These are phyloP conservation scores for Kodamaea ohmeri DNA, from an alignment of 1,139 yeast genomes.

Conservation along the genomic window DNA sequence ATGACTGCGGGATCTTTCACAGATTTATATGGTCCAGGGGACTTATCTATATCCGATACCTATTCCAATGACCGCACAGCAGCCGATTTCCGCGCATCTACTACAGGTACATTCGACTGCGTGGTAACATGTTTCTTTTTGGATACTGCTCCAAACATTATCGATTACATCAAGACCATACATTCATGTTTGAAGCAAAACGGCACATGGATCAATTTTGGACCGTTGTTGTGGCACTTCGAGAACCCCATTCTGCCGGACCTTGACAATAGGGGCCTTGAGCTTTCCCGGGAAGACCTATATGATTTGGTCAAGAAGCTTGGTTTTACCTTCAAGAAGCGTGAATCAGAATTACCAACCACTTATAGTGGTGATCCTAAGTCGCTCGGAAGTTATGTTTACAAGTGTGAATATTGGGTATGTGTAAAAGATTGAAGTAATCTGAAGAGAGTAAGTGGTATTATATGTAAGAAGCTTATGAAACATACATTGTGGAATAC, in stretches of 20 bases:
- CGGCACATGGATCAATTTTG: slow-evolving; percentile 80
- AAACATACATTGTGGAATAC: too few species aligned
- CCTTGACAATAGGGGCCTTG: slow-evolving; percentile 55
- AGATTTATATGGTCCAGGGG: slow-evolving; percentile 60
- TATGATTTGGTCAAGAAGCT: slow-evolving; percentile 43
- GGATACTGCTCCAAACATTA: slow-evolving; percentile 73
- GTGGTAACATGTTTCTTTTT: slow-evolving; percentile 74
- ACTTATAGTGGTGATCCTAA: slow-evolving; percentile 56
- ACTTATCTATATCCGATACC: slow-evolving; percentile 33
- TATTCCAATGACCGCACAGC: slow-evolving; percentile 40
- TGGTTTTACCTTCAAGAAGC: slow-evolving; percentile 55
- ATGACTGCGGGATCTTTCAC: slow-evolving; percentile 80
- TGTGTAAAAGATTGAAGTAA: slow-evolving; percentile 31
- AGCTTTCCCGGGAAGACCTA: slow-evolving; percentile 61
- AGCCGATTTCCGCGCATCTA: slow-evolving; percentile 39
- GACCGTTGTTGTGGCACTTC: slow-evolving; percentile 85
- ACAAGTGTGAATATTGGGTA: slow-evolving; percentile 74
- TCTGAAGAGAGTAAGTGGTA: too few species aligned
- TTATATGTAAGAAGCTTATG: too few species aligned
- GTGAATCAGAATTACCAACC: slow-evolving; percentile 44
- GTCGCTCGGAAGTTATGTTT: slow-evolving; percentile 56
- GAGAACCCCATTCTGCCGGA: slow-evolving; percentile 47
- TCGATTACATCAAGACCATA: slow-evolving; percentile 65
- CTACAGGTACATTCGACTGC: slow-evolving; percentile 45
- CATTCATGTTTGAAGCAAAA: slow-evolving; percentile 48